phyloP scores from a whole-genome alignment of 2,329 filamentous ascomycete species.

The Pseudocercospora macadamiae region DNA sequence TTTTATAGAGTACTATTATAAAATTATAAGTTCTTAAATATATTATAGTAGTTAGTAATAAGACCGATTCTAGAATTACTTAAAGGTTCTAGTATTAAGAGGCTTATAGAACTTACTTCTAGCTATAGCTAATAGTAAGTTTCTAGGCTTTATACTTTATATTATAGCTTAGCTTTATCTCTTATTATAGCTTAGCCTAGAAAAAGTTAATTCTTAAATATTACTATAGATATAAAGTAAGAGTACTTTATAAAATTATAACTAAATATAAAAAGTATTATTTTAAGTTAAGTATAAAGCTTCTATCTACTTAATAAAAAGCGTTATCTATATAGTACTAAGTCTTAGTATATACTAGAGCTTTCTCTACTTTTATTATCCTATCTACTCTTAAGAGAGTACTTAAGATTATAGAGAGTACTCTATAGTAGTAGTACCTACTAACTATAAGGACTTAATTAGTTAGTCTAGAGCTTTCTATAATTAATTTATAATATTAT shows the following conservation, averaged over 20 bases:
- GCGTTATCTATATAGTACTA: background rate
- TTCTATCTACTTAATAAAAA: background rate
- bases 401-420: background rate
- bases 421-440: background rate
- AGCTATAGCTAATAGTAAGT: background rate
- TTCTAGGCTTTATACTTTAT: background rate
- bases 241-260: background rate
- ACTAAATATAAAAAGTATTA: background rate
- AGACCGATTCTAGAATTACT: background rate
- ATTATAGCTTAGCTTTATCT: background rate
- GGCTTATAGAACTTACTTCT: background rate
- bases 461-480: no score
- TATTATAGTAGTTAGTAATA: background rate
- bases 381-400: background rate
- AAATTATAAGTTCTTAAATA: background rate
- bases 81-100: background rate
- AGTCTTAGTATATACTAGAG: background rate
- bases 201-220: background rate
- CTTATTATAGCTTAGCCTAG: background rate
- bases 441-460: background rate
- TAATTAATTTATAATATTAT: background rate
- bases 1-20: background rate
- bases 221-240: background rate
- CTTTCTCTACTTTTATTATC: background rate
- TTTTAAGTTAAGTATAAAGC: background rate